Percentiles rank a stretch among this genome's conserved stretches.
phyloP scores from a whole-genome alignment of 1,284 basidiomycete species.

The Tilletia caries region DNA sequence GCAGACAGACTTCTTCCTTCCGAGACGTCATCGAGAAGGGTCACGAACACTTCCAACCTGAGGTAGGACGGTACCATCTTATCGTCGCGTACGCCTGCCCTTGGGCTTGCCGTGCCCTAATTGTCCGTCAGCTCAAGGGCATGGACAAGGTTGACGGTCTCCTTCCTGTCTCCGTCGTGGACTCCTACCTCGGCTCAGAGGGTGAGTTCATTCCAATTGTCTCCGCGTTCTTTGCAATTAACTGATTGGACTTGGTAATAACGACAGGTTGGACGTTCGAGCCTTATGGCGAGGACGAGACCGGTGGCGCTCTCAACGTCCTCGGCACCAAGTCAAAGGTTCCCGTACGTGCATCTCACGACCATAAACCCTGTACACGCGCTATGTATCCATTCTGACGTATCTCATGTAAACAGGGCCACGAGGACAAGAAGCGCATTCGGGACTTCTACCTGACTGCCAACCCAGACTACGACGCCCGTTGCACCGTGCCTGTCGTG shows the following conservation, averaged over 20 bases:
- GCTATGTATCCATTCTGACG: not conserved
- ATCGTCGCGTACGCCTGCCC: conserved; percentile 57
- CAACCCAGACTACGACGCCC: conserved; percentile 58
- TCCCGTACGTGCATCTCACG: not conserved
- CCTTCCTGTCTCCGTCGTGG: conserved; percentile 60
- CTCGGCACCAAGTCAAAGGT: not conserved
- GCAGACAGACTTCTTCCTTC: conserved; percentile 71
- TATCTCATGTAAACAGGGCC: conserved; percentile 28
- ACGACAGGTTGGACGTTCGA: conserved; percentile 79
- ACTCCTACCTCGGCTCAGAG: conserved; percentile 74
- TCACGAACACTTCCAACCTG: conserved; percentile 72
- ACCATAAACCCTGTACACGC: not conserved
- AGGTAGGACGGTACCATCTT: conserved; percentile 64
- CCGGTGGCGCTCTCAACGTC: not conserved
- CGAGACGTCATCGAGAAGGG: conserved; percentile 63
- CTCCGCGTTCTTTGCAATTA: not conserved
- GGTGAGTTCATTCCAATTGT: not conserved
- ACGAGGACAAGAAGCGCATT: conserved; percentile 63
- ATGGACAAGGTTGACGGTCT: conserved; percentile 77
- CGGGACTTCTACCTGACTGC: conserved; percentile 80
- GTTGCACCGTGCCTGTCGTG: conserved; percentile 66
- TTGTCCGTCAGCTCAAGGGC: conserved; percentile 84
- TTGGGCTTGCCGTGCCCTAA: conserved; percentile 89
- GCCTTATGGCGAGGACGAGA: conserved; percentile 33
- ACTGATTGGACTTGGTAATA: not conserved